Evolutionary conservation across 495 filamentous ascomycete species (phyloP).

Genomic region (Letharia columbiana): DNA sequence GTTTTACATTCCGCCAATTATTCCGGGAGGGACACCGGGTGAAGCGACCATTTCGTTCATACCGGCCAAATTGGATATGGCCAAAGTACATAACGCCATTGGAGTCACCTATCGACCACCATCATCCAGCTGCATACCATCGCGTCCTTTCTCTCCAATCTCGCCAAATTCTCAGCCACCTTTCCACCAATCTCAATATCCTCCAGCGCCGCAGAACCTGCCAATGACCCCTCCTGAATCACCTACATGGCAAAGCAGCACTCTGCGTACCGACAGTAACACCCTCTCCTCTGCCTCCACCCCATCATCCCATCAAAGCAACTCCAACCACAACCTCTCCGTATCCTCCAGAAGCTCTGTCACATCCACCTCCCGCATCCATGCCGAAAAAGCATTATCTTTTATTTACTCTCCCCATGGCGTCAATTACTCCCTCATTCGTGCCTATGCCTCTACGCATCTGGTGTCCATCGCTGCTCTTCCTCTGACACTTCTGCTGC

Average conservation of each 20-base stretch:
- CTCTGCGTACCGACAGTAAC: constrained; percentile 15
- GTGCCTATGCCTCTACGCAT: constrained; percentile 46
- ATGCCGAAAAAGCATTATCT: constrained; percentile 37
- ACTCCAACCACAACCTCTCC: constrained; percentile 15
- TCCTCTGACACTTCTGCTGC: constrained; percentile 53
- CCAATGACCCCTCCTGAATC: constrained; percentile 26
- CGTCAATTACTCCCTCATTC: constrained; percentile 39
- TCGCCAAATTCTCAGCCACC: constrained; percentile 19
- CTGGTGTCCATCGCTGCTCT: constrained; percentile 49
- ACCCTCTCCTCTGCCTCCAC: constrained; percentile 13
- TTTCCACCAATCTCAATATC: constrained; percentile 10
- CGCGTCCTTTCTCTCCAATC: constrained; percentile 28
- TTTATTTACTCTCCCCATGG: constrained; percentile 57
- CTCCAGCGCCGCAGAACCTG: constrained; percentile 6
- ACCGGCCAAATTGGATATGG: constrained; percentile 50
- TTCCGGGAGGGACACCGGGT: constrained; percentile 41
- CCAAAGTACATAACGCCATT: constrained; percentile 55
- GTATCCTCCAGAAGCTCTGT: constrained; percentile 19
- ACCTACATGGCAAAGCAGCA: constrained; percentile 14
- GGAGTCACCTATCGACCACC: constrained; percentile 63
- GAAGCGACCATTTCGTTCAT: constrained; percentile 60
- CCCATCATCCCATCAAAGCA: constrained; percentile 12
- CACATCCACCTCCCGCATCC: constrained; percentile 27
- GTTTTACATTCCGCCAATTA: constrained; percentile 40
- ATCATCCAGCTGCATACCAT: constrained; percentile 23